Conservation (phyloP, 192 early-diverging fungal species). For the Linnemannia zychae region DNA sequence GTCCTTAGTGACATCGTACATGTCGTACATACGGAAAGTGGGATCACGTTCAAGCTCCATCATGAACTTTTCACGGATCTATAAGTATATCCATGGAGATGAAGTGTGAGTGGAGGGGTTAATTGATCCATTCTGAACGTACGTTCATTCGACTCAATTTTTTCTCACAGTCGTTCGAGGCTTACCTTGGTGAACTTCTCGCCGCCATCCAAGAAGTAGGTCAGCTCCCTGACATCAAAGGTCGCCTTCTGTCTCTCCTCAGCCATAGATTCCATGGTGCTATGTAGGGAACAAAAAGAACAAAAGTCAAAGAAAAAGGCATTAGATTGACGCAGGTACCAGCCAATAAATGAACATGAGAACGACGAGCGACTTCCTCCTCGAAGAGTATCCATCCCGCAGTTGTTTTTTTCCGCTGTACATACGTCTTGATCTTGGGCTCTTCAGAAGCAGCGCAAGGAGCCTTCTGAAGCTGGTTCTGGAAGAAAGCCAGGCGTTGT, state of each 20-base stretch:
- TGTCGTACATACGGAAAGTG: constrained; percentile 82
- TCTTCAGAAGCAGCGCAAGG: constrained; percentile 34
- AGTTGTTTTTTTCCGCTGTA: too few relatives aligned
- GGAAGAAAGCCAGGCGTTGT: constrained; percentile 40
- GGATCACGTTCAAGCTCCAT: constrained; percentile 88
- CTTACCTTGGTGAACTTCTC: constrained; percentile 64
- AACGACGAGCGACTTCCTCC: not conserved
- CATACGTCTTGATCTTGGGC: constrained; percentile 41
- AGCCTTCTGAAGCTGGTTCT: constrained; percentile 43
- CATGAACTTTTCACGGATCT: constrained; percentile 82
- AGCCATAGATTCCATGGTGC: constrained; percentile 62
- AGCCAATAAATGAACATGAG: not conserved
- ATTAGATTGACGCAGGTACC: not conserved
- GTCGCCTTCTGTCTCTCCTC: constrained; percentile 80
- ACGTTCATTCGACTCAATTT: constrained; percentile 5
- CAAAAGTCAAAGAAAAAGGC: not conserved
- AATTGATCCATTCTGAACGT: not conserved
- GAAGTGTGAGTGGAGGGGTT: not conserved
- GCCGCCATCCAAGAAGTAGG: constrained; percentile 87
- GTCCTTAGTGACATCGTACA: constrained; percentile 80
- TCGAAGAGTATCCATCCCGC: too few relatives aligned
- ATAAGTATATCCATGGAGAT: constrained; percentile 45
- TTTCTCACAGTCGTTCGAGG: constrained; percentile 11
- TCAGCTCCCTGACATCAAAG: constrained; percentile 85
- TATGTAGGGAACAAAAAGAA: too few relatives aligned